Conservation (phyloP, 2,329 filamentous ascomycete species). For the Monilinia vaccinii-corymbosi region DNA sequence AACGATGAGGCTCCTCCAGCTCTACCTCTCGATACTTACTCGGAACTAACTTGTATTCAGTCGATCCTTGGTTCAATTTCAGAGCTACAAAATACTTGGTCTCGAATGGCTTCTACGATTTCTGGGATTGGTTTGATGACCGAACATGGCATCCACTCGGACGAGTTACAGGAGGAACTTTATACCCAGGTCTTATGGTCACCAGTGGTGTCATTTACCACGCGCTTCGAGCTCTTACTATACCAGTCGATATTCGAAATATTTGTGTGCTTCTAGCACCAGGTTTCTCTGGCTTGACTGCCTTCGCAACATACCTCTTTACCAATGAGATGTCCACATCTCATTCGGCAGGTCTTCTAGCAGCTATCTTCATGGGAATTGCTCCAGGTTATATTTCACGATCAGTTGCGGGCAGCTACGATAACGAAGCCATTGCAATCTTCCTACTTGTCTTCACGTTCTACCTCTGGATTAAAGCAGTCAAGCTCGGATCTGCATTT, state of each 20-base stretch:
- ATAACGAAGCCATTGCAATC: slow-evolving; percentile 99
- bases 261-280: slow-evolving; percentile 96
- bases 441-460: slow-evolving; percentile 98
- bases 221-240: slow-evolving; percentile 72
- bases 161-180: slow-evolving; percentile 95
- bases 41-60: slow-evolving; percentile 40
- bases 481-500: slow-evolving; percentile 92
- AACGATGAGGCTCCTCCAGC: slow-evolving; percentile 8
- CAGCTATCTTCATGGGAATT: slow-evolving; percentile 95
- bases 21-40: slow-evolving; percentile 21
- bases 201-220: slow-evolving; percentile 97
- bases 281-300: slow-evolving; percentile 87
- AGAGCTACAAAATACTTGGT: slow-evolving; percentile 96
- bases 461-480: slow-evolving; percentile 96
- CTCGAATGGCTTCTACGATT: slow-evolving; percentile 93
- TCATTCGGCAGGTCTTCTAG: slow-evolving; percentile 86
- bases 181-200: slow-evolving; percentile 98
- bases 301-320: slow-evolving; percentile 85
- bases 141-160: slow-evolving; percentile 99
- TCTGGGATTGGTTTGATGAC: slow-evolving; percentile 99
- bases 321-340: slow-evolving; percentile 97
- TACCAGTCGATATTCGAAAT: slow-evolving; percentile 97
- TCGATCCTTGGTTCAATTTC: slow-evolving; percentile 99
- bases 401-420: slow-evolving; percentile 96
- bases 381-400: slow-evolving; percentile 94